A percentile compares a stretch with the other conserved stretches of the same genome.
Evolutionary conservation across 2,329 filamentous ascomycete genomes (phyloP).

Genomic region (Cercospora sojina): DNA sequence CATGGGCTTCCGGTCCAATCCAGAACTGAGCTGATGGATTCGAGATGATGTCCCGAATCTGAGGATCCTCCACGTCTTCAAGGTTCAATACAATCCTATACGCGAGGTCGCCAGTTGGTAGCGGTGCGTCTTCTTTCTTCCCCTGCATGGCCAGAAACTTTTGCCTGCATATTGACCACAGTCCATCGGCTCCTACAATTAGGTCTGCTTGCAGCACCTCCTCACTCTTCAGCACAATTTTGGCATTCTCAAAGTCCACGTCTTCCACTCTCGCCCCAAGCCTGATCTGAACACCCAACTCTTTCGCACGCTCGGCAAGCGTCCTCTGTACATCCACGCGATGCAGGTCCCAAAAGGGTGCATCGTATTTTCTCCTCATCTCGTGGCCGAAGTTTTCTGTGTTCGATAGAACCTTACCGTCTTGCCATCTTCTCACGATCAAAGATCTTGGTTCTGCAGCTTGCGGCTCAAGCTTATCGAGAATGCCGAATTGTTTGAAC

Average conservation of each 20-base stretch:
- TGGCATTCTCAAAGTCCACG: constrained; percentile 51
- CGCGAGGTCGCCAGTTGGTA: constrained; percentile 63
- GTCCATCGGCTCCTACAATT: constrained; percentile 62
- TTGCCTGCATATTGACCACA: constrained; percentile 60
- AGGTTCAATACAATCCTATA: constrained; percentile 60
- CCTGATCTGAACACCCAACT: constrained; percentile 54
- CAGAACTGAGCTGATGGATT: constrained; percentile 59
- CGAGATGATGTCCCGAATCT: constrained; percentile 54
- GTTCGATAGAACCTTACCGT: constrained; percentile 49
- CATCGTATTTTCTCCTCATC: constrained; percentile 55
- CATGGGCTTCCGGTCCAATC: constrained; percentile 62
- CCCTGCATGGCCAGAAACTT: constrained; percentile 47
- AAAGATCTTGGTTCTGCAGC: constrained; percentile 50
- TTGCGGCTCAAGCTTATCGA: constrained; percentile 42
- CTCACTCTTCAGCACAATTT: constrained; percentile 45
- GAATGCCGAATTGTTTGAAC: constrained; percentile 53
- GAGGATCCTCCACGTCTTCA: constrained; percentile 53
- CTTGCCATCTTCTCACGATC: constrained; percentile 54
- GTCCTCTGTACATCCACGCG: constrained; percentile 61
- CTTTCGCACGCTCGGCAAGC: constrained; percentile 52
- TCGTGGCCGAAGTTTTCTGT: constrained; percentile 55
- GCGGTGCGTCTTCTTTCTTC: constrained; percentile 45
- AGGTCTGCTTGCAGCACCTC: constrained; percentile 52
- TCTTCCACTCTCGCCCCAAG: constrained; percentile 50
- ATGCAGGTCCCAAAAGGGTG: constrained; percentile 61